A percentile compares a stretch with the other conserved stretches of the same genome.
Evolutionary conservation across 306 rosid genomes (phyloP).

Genomic region (Crataegus laevigata): DNA sequence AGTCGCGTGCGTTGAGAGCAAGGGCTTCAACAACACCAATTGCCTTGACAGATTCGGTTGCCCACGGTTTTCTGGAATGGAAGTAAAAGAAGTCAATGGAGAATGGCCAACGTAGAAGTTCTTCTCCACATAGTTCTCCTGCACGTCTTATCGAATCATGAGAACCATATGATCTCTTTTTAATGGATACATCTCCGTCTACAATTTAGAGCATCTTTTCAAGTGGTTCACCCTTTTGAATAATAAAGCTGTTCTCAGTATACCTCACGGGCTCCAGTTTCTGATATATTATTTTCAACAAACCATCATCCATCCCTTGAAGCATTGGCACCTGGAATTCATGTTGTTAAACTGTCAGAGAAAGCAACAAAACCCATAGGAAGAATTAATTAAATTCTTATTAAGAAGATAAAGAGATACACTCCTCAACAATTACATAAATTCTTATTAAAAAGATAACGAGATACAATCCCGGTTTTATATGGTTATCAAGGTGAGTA

Average conservation of each 20-base stretch:
- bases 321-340: neutral
- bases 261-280: neutral
- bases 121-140: neutral
- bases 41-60: neutral
- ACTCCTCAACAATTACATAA: too few species aligned
- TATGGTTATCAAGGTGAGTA: too few species aligned
- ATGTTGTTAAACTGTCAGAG: neutral
- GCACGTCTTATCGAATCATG: neutral
- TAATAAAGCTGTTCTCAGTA: neutral
- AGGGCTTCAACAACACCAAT: neutral
- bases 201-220: slow-evolving; percentile 10
- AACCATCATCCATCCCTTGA: neutral
- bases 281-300: neutral
- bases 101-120: neutral
- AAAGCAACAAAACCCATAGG: too few species aligned
- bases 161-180: neutral
- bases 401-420: too few species aligned
- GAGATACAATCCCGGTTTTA: too few species aligned
- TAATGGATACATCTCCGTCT: neutral
- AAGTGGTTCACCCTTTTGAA: slow-evolving; percentile 1
- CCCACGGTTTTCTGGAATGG: neutral
- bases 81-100: neutral
- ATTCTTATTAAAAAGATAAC: too few species aligned
- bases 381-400: too few species aligned
- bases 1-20: neutral